A percentile compares a stretch with the other conserved stretches of the same genome.
These are phyloP conservation scores for Macrophomina tecta DNA, from an alignment of 2,329 filamentous ascomycete species.

Conservation along the genomic window DNA sequence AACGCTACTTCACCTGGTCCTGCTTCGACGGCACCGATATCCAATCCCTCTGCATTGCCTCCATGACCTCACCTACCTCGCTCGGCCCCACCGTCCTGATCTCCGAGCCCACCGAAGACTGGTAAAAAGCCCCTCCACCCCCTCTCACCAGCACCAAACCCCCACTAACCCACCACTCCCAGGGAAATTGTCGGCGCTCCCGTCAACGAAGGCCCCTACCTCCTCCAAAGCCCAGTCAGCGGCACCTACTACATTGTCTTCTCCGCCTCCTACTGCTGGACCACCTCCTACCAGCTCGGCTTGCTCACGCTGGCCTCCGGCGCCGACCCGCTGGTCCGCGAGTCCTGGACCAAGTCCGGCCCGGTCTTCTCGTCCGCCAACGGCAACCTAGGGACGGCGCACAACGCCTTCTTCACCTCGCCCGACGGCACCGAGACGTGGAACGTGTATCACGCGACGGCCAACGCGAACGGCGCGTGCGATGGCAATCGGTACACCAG, in stretches of 20 bases:
- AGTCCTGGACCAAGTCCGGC: constrained; percentile 60
- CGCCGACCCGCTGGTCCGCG: constrained; percentile 52
- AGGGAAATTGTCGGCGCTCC: constrained; percentile 54
- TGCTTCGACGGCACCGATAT: constrained; percentile 54
- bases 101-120: constrained; percentile 57
- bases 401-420: constrained; percentile 63
- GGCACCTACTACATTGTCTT: constrained; percentile 61
- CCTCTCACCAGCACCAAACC: background rate
- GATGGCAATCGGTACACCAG: constrained; percentile 62
- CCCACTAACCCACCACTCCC: background rate
- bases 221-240: constrained; percentile 55
- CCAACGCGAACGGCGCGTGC: constrained; percentile 56
- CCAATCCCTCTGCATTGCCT: constrained; percentile 51
- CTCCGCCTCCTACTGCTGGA: constrained; percentile 65
- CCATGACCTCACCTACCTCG: constrained; percentile 49
- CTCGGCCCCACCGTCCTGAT: constrained; percentile 57
- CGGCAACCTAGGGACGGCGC: constrained; percentile 64
- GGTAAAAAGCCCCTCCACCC: constrained; percentile 36
- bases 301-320: constrained; percentile 59
- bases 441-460: constrained; percentile 64
- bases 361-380: constrained; percentile 61
- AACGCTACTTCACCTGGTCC: constrained; percentile 62
- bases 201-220: constrained; percentile 63
- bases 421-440: constrained; percentile 61
- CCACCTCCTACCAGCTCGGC: constrained; percentile 59